Evolutionary conservation across 305 asterid genomes (phyloP).

Genomic region (Salvia sclarea): DNA sequence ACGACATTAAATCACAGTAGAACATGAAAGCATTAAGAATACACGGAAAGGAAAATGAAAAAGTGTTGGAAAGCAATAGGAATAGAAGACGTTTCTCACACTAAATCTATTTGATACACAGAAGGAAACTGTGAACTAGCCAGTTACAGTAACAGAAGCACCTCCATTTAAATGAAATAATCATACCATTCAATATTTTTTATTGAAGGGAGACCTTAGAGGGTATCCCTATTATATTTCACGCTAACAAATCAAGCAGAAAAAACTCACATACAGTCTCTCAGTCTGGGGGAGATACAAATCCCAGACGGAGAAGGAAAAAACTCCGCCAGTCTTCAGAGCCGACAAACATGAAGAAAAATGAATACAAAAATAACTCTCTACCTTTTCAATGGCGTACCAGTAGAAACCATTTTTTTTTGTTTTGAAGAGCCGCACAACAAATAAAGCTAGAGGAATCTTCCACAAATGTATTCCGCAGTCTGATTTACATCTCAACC

Average conservation of each 20-base stretch:
- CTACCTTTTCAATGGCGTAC: constrained; percentile 48
- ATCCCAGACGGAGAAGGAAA: constrained; percentile 41
- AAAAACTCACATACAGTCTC: constrained; percentile 57
- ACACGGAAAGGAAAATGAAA: not conserved
- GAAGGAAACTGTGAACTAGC: constrained; percentile 23
- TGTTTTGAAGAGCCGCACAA: constrained; percentile 53
- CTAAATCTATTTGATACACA: constrained; percentile 26
- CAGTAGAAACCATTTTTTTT: constrained; percentile 42
- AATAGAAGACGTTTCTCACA: constrained; percentile 17
- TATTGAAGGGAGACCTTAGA: constrained; percentile 51
- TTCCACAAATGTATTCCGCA: constrained; percentile 50
- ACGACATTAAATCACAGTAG: not conserved
- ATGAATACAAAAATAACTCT: constrained; percentile 49
- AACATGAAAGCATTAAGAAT: not conserved
- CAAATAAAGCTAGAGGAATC: constrained; percentile 49
- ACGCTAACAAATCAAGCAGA: constrained; percentile 57
- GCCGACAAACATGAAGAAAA: constrained; percentile 41
- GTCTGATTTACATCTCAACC: constrained; percentile 64
- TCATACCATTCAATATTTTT: constrained; percentile 42
- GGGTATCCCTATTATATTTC: constrained; percentile 50
- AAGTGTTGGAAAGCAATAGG: not conserved
- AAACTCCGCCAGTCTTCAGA: constrained; percentile 34
- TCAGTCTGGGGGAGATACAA: constrained; percentile 36
- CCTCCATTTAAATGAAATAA: constrained; percentile 39
- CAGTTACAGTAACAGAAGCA: constrained; percentile 30